phyloP scores from a whole-genome alignment of 371 early-diverging fungal species.

The Apophysomyces variabilis region DNA sequence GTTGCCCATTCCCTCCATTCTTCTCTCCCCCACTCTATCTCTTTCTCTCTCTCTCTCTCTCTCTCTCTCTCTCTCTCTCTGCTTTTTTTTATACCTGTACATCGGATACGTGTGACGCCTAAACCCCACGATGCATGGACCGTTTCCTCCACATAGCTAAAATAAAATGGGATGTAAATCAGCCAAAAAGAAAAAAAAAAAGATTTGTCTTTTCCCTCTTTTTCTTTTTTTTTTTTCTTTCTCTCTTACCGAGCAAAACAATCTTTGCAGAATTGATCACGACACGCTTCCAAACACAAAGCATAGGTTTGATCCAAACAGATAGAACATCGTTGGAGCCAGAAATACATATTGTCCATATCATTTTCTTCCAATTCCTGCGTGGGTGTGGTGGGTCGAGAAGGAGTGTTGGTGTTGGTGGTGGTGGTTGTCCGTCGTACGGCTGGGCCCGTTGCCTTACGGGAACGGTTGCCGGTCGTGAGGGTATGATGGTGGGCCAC shows the following conservation, averaged over 20 bases:
- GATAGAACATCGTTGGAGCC: conserved; percentile 69
- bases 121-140: conserved; percentile 72
- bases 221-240: conserved; percentile 15
- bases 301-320: conserved; percentile 67
- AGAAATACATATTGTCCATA: conserved; percentile 60
- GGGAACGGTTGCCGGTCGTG: conserved; percentile 14
- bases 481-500: conserved; percentile 37
- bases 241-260: conserved; percentile 63
- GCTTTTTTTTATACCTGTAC: conserved; percentile 49
- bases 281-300: conserved; percentile 64
- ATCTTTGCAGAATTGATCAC: conserved; percentile 71
- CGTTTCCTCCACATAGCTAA: conserved; percentile 65
- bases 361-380: conserved; percentile 27
- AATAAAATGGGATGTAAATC: not conserved
- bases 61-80: not conserved
- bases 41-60: not conserved
- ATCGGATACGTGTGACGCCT: conserved; percentile 62
- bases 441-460: not conserved
- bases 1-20: not conserved
- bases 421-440: conserved; percentile 13
- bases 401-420: conserved; percentile 1
- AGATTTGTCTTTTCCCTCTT: conserved; percentile 1
- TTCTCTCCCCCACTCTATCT: too few species aligned
- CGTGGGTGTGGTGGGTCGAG: not conserved
- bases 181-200: not conserved